Conservation (phyloP, 768 basidiomycete genomes). For the Amanita subjunquillea region DNA sequence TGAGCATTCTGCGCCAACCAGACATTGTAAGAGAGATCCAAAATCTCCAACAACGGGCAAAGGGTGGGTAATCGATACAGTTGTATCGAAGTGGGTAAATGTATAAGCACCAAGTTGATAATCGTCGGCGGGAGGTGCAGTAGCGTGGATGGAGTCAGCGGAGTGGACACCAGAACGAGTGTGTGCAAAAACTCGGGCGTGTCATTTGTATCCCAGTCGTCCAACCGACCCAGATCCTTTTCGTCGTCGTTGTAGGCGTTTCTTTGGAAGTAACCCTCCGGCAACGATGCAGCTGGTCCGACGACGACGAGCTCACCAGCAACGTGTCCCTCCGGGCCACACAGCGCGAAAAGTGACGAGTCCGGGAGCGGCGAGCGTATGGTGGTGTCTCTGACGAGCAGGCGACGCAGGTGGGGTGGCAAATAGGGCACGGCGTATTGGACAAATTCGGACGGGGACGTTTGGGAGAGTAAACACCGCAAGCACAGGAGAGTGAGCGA, state of each 20-base stretch:
- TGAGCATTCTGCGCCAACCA: constrained; percentile 24
- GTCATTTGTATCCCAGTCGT: constrained; percentile 36
- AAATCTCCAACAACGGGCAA: constrained; percentile 50
- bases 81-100: constrained; percentile 35
- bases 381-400: constrained; percentile 48
- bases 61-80: constrained; percentile 46
- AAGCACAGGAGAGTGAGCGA: constrained; percentile 51
- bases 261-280: constrained; percentile 30
- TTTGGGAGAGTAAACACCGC: constrained; percentile 30
- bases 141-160: constrained; percentile 32
- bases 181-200: constrained; percentile 27
- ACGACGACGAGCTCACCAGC: constrained; percentile 59
- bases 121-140: constrained; percentile 53
- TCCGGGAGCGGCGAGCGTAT: constrained; percentile 44
- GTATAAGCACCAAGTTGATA: constrained; percentile 49
- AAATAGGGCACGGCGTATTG: constrained; percentile 38
- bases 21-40: constrained; percentile 62
- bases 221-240: constrained; percentile 1
- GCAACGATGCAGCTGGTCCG: constrained; percentile 38
- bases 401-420: constrained; percentile 48
- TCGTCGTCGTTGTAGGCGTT: constrained; percentile 1
- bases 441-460: constrained; percentile 29
- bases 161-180: constrained; percentile 40
- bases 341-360: constrained; percentile 39
- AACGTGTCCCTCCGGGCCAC: constrained; percentile 38